Base-by-base conservation (phyloP, 2,329 filamentous ascomycete genomes). In the Aspergillus novoparasiticus region DNA sequence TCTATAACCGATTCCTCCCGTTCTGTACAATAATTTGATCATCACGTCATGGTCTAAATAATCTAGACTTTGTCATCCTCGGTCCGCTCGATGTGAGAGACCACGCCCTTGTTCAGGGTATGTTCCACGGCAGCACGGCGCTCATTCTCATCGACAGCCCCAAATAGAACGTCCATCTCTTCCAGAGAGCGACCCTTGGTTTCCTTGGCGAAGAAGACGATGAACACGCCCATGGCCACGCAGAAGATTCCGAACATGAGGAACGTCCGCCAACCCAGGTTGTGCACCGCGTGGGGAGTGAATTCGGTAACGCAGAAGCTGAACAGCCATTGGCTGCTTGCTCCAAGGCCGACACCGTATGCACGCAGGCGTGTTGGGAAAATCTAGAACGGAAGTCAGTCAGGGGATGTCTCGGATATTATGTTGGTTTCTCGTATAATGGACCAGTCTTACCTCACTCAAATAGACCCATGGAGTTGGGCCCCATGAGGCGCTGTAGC, bases 181-280 rank as follows among this genome's bases (percentile, higher is more conserved):
- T 80, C 78, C 56, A 80, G 67, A 16, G 72, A 75, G 48, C 73
- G 70, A 4, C 74, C 75, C 54, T 76, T 77, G 26, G 74, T 77
- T 62, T 82, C 80, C 12, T 79, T 79, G 34, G 81, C 63, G 60
- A 73, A 76, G 16, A 79, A 58, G 26, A 72, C 60, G 11, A 77
- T 72, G 51, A 78, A 79, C 10, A 74, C n/a, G 3, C 71, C 71
- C 65, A 74, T 78, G n/a, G 72, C 73, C 12, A 73, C 62, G 57
- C 77, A 79, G 70, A 79, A 80, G 39, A 77, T 69, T 21, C 72
- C 79, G 59, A 81, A 81, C 74, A 81, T 79, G 57, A 81, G 66
- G 65, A 79, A 80, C 0, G 78, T 79, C 6, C 67, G 68, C 76
- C 77, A 77, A 54, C 74, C 73, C 53, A 79, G 78, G 60, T 74